These are phyloP conservation scores for Rhexocercosporidium sp. DNA, from an alignment of 2,329 filamentous ascomycete genomes.

Conservation along the genomic window DNA sequence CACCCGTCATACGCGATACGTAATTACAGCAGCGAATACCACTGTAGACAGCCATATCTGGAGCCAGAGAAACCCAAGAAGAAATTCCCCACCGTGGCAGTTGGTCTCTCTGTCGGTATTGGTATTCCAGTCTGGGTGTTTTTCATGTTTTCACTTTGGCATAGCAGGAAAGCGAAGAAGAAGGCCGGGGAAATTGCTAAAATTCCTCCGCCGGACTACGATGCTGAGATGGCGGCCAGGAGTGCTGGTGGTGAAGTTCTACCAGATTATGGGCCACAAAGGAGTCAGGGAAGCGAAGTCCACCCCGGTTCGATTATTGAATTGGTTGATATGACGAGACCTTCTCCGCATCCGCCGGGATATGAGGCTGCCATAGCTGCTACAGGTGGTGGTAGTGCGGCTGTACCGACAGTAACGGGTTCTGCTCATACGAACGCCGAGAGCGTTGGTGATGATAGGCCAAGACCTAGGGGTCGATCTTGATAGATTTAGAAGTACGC, in stretches of 20 bases:
- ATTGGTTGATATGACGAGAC: conserved; percentile 3
- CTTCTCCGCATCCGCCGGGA: neutral
- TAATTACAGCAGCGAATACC: neutral
- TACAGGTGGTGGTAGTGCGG: neutral
- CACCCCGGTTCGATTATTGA: neutral
- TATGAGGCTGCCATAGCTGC: neutral
- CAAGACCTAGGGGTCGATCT: neutral
- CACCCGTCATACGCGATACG: neutral
- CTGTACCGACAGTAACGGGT: neutral
- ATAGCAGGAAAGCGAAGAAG: neutral
- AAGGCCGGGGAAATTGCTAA: neutral
- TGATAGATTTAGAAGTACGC: neutral
- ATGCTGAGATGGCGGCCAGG: conserved; percentile 1
- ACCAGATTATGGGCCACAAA: neutral
- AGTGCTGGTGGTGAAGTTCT: neutral
- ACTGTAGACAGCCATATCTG: neutral
- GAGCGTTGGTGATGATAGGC: neutral
- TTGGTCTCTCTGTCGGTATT: neutral
- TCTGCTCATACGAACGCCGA: no score
- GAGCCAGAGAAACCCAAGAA: neutral
- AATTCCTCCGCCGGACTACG: neutral
- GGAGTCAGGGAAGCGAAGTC: neutral
- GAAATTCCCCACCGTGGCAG: neutral
- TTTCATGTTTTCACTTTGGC: neutral
- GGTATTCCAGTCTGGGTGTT: conserved; percentile 5